Evolutionary conservation across 2,329 filamentous ascomycete species (phyloP).

Genomic region (Pseudogymnoascus verrucosus): DNA sequence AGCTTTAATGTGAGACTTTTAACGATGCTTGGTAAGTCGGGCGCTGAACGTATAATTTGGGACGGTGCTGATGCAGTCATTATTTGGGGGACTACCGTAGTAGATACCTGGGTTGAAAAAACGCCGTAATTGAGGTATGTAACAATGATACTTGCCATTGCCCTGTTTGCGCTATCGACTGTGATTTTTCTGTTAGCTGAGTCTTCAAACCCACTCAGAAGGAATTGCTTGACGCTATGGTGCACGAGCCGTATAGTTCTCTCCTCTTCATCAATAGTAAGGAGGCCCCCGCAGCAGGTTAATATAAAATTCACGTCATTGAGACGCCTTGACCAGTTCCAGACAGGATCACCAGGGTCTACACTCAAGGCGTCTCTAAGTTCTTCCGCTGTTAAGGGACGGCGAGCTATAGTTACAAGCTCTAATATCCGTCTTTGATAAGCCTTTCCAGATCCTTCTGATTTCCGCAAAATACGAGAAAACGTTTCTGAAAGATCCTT

Average conservation of each 20-base stretch:
- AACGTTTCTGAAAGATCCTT: slow-evolving; percentile 27
- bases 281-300: slow-evolving; percentile 28
- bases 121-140: slow-evolving; percentile 27
- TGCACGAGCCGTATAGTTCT: slow-evolving; percentile 27
- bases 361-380: slow-evolving; percentile 35
- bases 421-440: slow-evolving; percentile 27
- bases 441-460: slow-evolving; percentile 11
- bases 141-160: slow-evolving; percentile 22
- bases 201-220: slow-evolving; percentile 20
- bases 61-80: slow-evolving; percentile 16
- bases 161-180: slow-evolving; percentile 14
- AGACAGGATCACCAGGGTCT: slow-evolving; percentile 24
- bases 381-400: slow-evolving; percentile 28
- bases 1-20: slow-evolving; percentile 15
- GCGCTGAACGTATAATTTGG: slow-evolving; percentile 19
- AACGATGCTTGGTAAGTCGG: slow-evolving; percentile 14
- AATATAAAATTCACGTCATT: slow-evolving; percentile 24
- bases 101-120: slow-evolving; percentile 19
- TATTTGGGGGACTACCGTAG: slow-evolving; percentile 17
- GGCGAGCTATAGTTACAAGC: slow-evolving; percentile 25
- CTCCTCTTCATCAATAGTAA: slow-evolving; percentile 31
- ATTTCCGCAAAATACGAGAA: slow-evolving; percentile 25
- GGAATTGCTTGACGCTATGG: slow-evolving; percentile 30
- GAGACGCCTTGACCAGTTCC: slow-evolving; percentile 20
- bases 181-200: slow-evolving; percentile 13